Evolutionary conservation across 805 yeast species (phyloP), one percentile per base, ranked within the genome.

Genomic region (Saccharomycopsis fibuligera): DNA sequence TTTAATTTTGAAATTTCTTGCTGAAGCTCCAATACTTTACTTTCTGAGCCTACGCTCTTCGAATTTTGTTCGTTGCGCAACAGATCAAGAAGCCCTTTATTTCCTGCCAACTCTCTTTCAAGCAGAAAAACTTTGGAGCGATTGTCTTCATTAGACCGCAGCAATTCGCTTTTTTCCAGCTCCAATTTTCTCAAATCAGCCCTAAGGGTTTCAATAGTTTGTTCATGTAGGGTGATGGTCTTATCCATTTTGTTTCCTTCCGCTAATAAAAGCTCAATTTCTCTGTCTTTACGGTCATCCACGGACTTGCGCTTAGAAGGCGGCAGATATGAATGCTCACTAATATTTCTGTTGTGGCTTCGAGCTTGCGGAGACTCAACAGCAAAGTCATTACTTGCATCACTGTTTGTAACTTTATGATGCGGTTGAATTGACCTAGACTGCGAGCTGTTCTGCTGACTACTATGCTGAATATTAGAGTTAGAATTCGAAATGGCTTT

Each of bases 161-260:
- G 29, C n/a, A 38, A 33, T 2, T 53, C 41, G 9, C 10, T 6
- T 16, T 43, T 45, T 24, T 54, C 55, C 21, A 40, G 14, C 23
- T 47, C 49, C 14, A 48, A 43, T n/a, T 44, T 29, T 21, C 41
- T 40, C 12, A 54, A 45, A 8, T 44, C 35, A 12, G 16, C 27
- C 35, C 42, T 37, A 21, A 53, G 38, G 3, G 24, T 6, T 14
- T 30, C 22, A 47, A 58, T 63, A 36, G 61, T 58, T 21, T 57
- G 53, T 51, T 72, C 73, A 22, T 72, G 60, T 9, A 61, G 60
- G 2, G 73, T 64, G 22, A 73, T 72, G 38, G 63, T 62, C 12
- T 57, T 54, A 51, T 78, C 82, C 74, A 75, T 70, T 51, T 74
- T 68, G 17, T 73, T 65, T 36, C 76, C 73, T 56, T 75, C 79